Evolutionary conservation across 2,329 filamentous ascomycete genomes (phyloP).

Genomic region (Fusarium palustre): DNA sequence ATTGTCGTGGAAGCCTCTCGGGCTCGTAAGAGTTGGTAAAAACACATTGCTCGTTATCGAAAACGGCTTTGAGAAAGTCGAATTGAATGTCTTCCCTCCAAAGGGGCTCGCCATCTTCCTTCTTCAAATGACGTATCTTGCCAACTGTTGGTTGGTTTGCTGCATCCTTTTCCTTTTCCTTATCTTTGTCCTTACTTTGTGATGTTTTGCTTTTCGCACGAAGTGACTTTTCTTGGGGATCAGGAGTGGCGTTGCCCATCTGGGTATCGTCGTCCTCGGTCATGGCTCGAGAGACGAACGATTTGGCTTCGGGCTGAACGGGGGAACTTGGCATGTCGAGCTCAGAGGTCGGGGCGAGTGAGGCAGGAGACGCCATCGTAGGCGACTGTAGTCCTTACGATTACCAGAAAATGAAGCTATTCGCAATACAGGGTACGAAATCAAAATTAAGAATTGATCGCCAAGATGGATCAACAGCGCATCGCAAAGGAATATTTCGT

Average conservation of each 20-base stretch:
- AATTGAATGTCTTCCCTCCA: constrained; percentile 91
- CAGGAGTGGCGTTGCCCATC: constrained; percentile 58
- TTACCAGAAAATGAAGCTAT: constrained; percentile 24
- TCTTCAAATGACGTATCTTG: constrained; percentile 88
- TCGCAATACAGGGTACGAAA: not conserved
- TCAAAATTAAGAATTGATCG: constrained; percentile 16
- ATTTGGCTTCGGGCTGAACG: constrained; percentile 56
- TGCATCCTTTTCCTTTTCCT: constrained; percentile 41
- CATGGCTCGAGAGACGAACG: constrained; percentile 58
- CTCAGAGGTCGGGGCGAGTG: constrained; percentile 58
- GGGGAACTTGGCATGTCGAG: constrained; percentile 62
- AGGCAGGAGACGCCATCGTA: constrained; percentile 57
- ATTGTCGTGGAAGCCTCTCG: constrained; percentile 69
- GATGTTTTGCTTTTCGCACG: constrained; percentile 53
- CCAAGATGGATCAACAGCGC: constrained; percentile 36
- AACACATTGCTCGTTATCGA: constrained; percentile 77
- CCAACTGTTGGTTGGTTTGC: constrained; percentile 59
- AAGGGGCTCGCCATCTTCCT: constrained; percentile 86
- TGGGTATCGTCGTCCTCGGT: constrained; percentile 62
- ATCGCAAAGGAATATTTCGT: constrained; percentile 32
- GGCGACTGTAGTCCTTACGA: constrained; percentile 5
- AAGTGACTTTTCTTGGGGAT: constrained; percentile 56
- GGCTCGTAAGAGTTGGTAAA: constrained; percentile 93
- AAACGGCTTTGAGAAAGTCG: constrained; percentile 84
- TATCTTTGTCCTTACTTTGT: constrained; percentile 44